Conservation (phyloP, 495 filamentous ascomycete genomes). For the Rhizodiscina lignyota region DNA sequence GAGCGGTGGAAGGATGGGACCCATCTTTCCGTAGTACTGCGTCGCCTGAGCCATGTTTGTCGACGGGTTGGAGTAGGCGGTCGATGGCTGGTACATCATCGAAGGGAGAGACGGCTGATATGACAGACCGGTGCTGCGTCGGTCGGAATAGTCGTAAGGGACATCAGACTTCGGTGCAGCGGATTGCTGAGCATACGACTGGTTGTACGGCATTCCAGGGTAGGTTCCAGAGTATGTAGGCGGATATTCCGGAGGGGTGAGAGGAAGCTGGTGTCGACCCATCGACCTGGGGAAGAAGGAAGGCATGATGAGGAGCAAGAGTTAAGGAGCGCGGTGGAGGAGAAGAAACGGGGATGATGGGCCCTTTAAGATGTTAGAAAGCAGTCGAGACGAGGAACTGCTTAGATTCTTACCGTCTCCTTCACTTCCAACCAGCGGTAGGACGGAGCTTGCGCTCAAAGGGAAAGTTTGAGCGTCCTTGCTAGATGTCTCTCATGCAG, state of each 20-base stretch:
- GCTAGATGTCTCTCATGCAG: no score
- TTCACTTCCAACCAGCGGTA: no score
- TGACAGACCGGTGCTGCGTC: no score
- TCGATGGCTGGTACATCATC: constrained; percentile 19
- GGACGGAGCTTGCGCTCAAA: no score
- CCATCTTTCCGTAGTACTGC: constrained; percentile 18
- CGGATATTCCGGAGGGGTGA: constrained; percentile 22
- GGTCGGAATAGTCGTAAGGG: no score
- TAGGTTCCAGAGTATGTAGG: constrained; percentile 14
- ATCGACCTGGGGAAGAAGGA: constrained; percentile 15
- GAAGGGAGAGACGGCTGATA: constrained; percentile 13
- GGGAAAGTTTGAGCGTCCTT: background rate
- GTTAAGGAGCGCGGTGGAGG: constrained; percentile 8
- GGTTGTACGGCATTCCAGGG: constrained; percentile 20
- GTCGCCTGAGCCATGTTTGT: constrained; percentile 12
- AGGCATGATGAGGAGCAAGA: constrained; percentile 12
- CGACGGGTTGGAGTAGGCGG: constrained; percentile 9
- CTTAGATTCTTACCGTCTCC: background rate
- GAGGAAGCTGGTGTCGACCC: constrained; percentile 14
- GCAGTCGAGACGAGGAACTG: constrained; percentile 3
- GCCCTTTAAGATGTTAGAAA: background rate
- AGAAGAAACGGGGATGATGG: constrained; percentile 10
- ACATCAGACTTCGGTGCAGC: no score
- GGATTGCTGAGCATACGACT: constrained; percentile 18
- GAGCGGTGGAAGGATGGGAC: constrained; percentile 19